Evolutionary conservation across 1,284 basidiomycete species (phyloP).

Genomic region (Apiotrichum laibachii): DNA sequence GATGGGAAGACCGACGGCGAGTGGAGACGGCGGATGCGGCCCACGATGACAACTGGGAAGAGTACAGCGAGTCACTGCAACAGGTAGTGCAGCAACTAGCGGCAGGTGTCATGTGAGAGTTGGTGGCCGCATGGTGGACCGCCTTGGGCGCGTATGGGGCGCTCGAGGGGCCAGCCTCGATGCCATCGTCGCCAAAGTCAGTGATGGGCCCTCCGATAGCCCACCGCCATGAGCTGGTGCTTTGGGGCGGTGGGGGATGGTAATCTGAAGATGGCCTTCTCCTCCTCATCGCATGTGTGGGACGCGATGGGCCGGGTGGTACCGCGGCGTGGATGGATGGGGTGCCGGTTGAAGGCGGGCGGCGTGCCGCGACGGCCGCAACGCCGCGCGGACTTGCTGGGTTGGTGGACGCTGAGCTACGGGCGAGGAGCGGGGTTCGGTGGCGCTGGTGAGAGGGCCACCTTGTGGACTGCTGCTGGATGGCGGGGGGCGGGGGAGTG

Average conservation of each 20-base stretch:
- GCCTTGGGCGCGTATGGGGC: background rate
- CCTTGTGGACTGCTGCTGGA: background rate
- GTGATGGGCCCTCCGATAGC: conserved; percentile 23
- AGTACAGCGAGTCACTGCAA: background rate
- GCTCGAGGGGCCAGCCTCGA: conserved; percentile 19
- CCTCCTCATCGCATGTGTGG: conserved; percentile 14
- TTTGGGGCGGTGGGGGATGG: conserved; percentile 2
- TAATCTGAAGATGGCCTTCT: conserved; percentile 1
- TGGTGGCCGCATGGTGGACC: background rate
- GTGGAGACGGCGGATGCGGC: background rate
- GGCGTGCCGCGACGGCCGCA: conserved; percentile 8
- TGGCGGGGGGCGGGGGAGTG: too few species aligned
- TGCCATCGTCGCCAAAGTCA: conserved; percentile 23
- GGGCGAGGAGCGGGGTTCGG: background rate
- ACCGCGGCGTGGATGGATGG: background rate
- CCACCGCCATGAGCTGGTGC: conserved; percentile 19
- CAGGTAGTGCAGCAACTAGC: background rate
- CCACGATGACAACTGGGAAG: background rate
- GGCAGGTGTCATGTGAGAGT: background rate
- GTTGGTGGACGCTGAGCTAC: conserved; percentile 3
- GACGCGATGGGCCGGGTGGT: background rate
- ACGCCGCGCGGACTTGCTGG: conserved; percentile 5
- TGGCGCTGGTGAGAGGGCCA: background rate
- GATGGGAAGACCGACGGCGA: background rate
- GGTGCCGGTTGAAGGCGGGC: background rate